These are phyloP conservation scores for Discostella stelligeroides DNA, from an alignment of 108 stramenopile genomes.

Conservation along the genomic window DNA sequence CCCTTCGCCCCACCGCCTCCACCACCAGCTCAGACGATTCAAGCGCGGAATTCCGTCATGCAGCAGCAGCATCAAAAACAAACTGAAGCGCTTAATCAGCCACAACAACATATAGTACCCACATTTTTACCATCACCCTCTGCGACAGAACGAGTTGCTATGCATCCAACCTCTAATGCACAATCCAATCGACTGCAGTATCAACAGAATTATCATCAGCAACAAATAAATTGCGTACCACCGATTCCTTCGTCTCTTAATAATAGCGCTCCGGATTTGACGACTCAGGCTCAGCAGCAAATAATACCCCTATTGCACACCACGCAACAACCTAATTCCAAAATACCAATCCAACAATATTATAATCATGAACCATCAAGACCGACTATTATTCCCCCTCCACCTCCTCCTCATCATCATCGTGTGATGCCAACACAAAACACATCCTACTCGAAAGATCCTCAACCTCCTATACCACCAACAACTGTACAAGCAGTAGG, in stretches of 20 bases:
- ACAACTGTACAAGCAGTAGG: not conserved
- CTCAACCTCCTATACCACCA: not conserved
- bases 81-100: too few species aligned
- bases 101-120: too few species aligned
- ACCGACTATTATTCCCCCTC: conserved; percentile 13
- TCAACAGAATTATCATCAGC: not conserved
- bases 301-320: not conserved
- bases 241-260: not conserved
- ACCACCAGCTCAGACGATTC: too few species aligned
- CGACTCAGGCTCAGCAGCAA: not conserved
- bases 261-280: not conserved
- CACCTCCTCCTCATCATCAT: too few species aligned
- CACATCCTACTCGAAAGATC: not conserved
- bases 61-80: too few species aligned
- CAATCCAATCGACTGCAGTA: too few species aligned
- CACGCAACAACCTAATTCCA: not conserved
- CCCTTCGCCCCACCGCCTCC: too few species aligned
- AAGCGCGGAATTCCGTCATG: too few species aligned
- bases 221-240: not conserved
- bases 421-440: not conserved
- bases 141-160: too few species aligned
- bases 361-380: not conserved
- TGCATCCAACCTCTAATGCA: too few species aligned
- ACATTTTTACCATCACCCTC: too few species aligned
- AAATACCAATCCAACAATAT: conserved; percentile 5